Evolutionary conservation across 768 basidiomycete genomes (phyloP).

Genomic region (Suillus luteus): DNA sequence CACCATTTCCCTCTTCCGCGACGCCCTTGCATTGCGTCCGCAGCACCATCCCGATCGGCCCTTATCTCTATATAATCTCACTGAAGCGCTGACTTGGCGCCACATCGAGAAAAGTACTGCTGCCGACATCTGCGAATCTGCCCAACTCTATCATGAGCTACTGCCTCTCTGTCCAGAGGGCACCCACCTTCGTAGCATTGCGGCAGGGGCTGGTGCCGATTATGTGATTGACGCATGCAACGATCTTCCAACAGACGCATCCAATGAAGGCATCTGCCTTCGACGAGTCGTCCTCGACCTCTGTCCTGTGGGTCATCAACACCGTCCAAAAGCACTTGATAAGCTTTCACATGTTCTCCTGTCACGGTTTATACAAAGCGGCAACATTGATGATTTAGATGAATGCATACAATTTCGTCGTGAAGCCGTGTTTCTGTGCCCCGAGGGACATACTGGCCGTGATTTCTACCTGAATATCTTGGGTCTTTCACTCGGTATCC

Average conservation of each 20-base stretch:
- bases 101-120: slow-evolving; percentile 13
- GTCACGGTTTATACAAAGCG: slow-evolving; percentile 9
- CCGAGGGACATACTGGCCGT: slow-evolving; percentile 13
- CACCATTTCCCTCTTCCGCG: not conserved
- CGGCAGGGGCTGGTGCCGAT: not conserved
- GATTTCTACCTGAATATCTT: slow-evolving; percentile 12
- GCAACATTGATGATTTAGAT: slow-evolving; percentile 14
- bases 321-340: not conserved
- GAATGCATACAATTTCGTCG: slow-evolving; percentile 6
- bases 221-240: not conserved
- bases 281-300: not conserved
- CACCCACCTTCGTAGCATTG: not conserved
- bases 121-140: slow-evolving; percentile 20
- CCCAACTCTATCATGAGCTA: not conserved
- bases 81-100: slow-evolving; percentile 8
- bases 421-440: slow-evolving; percentile 15
- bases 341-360: not conserved
- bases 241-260: not conserved
- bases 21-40: slow-evolving; percentile 12
- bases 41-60: slow-evolving; percentile 12
- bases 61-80: slow-evolving; percentile 17
- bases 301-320: not conserved
- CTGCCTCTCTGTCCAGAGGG: not conserved
- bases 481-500: slow-evolving; percentile 12
- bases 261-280: slow-evolving; percentile 2